Conservation (phyloP, 352 stramenopile genomes). For the Nothophytophthora sp. region DNA sequence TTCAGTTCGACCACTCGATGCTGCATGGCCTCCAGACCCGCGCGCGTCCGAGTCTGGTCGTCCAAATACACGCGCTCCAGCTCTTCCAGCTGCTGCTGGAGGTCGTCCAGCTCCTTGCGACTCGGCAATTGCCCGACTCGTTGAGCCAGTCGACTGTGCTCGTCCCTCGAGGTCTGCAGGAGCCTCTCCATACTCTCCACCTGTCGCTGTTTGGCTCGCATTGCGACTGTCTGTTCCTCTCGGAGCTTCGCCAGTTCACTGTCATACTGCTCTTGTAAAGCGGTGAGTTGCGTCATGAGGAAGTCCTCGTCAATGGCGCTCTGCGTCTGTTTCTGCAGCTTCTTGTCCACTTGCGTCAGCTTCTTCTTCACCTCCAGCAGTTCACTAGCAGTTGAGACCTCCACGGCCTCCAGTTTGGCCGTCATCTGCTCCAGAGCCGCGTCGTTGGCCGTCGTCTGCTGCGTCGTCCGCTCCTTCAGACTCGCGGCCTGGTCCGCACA, state of each 20-base stretch:
- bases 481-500: conserved; percentile 16
- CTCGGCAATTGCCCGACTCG: conserved; percentile 12
- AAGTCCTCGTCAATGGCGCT: conserved; percentile 51
- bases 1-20: conserved; percentile 21
- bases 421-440: conserved; percentile 1
- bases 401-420: conserved; percentile 1
- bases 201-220: conserved; percentile 28
- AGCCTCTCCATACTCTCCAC: conserved; percentile 10
- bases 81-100: conserved; percentile 12
- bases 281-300: conserved; percentile 51
- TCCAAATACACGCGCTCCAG: conserved; percentile 16
- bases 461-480: conserved; percentile 5
- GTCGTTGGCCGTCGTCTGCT: conserved; percentile 8
- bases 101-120: conserved; percentile 17
- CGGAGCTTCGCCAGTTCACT: conserved; percentile 30
- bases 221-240: conserved; percentile 19
- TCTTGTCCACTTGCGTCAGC: conserved; percentile 22
- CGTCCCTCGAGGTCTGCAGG: conserved; percentile 14
- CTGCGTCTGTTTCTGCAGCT: conserved; percentile 13
- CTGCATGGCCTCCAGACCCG: conserved; percentile 15
- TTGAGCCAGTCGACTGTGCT: conserved; percentile 12
- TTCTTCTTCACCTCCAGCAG: conserved; percentile 26
- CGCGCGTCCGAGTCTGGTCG: conserved; percentile 14
- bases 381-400: not conserved
- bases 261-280: conserved; percentile 56